Base-by-base conservation (phyloP, 768 basidiomycete genomes). In the Xerocomellus intermedius region DNA sequence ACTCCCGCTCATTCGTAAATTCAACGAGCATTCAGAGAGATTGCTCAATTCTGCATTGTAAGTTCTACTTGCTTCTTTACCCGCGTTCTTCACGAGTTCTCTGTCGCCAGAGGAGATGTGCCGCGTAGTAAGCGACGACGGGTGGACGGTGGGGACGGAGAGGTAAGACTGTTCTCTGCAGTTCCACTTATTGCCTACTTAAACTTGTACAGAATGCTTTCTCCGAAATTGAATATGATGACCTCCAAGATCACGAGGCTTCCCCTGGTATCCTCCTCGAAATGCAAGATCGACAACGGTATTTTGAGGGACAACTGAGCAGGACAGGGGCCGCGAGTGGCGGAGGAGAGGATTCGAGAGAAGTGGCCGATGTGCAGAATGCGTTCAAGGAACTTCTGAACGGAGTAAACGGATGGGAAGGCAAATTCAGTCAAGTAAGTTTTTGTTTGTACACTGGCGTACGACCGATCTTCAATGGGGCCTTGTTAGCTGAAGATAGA, bases 21-120 rank as follows among this genome's bases (percentile, higher is more conserved):
- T 99, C 74, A 99, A 98, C 64, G 94, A 98, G 65, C 97, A 99
- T 70, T 97, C 94, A 1, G 93, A 96, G 62, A 76, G 94, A 60
- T 75, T 98, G 10, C 75, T 98, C 14, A 87, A 89, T 54, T 85
- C 91, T 41, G 87, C 89, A 5, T 64, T 92, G 90, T 89, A 65
- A 62, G 76, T 66, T n/a, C 8, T 14, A 17, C 3, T 8, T 70
- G 61, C 43, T 36, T 32, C 17, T 35, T 50, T 26, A 19, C 39
- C 12, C 26, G 7, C 33, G 2, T 54, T 41, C 16, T 24, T 44
- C 22, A 30, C 35, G 8, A 48, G 16, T 50, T 24, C 10, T 26
- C 13, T 37, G 4, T 21, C 33, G 9, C 47, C 57, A 84, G 82
- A 63, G 85, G 86, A 10, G 84, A 87, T 49, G 66, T 71, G 5